Conservation (phyloP, 108 stramenopile genomes). For the Heterococcus sp. region DNA sequence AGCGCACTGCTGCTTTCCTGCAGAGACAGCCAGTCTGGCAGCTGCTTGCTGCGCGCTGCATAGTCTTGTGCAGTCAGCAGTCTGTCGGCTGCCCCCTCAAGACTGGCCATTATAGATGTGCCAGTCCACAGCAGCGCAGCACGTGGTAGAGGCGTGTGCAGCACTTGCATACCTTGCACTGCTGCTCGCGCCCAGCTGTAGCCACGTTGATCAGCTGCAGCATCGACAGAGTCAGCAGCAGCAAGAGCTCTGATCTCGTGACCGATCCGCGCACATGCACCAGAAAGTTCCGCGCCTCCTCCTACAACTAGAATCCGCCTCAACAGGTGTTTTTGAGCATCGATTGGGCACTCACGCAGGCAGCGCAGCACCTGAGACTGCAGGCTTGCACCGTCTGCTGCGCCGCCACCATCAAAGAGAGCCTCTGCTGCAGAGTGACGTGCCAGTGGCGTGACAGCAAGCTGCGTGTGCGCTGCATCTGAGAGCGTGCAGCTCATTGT, state of each 20-base stretch:
- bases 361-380: not conserved
- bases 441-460: not conserved
- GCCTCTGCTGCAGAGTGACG: not conserved
- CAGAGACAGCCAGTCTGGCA: not conserved
- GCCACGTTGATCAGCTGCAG: not conserved
- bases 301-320: not conserved
- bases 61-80: not conserved
- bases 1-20: too few species aligned
- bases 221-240: too few species aligned
- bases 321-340: not conserved
- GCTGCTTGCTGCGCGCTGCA: not conserved
- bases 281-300: not conserved
- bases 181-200: not conserved
- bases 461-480: not conserved
- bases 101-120: not conserved
- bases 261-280: not conserved
- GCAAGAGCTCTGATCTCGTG: not conserved
- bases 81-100: not conserved
- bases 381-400: not conserved
- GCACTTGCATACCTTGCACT: not conserved
- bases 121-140: not conserved
- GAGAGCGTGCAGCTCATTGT: not conserved
- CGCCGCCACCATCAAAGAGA: not conserved
- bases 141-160: not conserved
- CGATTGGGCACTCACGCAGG: not conserved